Conservation (phyloP, 345 rosid genomes). For the Jatropha curcas region DNA sequence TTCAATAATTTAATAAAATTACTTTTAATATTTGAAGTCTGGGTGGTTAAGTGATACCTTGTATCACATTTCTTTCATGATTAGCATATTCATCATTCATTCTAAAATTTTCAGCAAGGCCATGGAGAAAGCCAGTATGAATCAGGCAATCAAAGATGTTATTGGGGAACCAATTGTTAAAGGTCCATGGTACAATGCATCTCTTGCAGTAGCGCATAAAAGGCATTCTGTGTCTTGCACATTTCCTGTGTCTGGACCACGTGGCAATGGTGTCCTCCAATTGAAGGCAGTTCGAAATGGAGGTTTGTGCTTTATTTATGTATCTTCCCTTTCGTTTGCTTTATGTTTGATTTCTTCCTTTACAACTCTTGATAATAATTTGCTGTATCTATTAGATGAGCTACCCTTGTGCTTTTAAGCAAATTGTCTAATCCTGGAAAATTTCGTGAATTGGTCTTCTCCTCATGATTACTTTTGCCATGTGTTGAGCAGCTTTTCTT, state of each 20-base stretch:
- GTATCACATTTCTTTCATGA: neutral
- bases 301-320: constrained; percentile 42
- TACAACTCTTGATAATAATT: neutral
- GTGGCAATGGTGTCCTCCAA: constrained; percentile 68
- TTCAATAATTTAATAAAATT: neutral
- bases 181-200: constrained; percentile 98
- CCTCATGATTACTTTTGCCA: too few species aligned
- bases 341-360: neutral
- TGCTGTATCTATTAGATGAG: neutral
- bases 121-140: constrained; percentile 75
- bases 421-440: neutral
- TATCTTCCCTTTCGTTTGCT: neutral
- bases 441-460: neutral
- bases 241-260: constrained; percentile 84
- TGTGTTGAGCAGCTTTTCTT: neutral
- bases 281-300: constrained; percentile 82
- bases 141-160: constrained; percentile 67
- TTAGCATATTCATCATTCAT: constrained; percentile 3
- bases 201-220: constrained; percentile 89
- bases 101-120: constrained; percentile 61
- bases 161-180: constrained; percentile 86
- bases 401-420: constrained; percentile 1
- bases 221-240: constrained; percentile 91
- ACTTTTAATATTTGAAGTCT: neutral
- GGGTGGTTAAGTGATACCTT: neutral